Evolutionary conservation across 169 alveolate genomes (phyloP).

Genomic region (Plasmodium adleri): DNA sequence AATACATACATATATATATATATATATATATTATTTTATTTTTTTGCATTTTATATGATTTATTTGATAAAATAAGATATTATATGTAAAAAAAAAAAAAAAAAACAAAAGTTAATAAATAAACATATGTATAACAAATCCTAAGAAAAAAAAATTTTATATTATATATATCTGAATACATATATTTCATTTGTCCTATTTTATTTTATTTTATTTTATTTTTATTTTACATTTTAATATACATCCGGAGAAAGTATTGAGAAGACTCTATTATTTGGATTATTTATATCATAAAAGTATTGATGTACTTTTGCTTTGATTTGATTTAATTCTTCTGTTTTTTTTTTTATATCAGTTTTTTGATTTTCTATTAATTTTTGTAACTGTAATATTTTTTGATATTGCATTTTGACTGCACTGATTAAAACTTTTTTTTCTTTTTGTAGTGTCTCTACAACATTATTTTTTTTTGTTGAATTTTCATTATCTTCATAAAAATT

Average conservation of each 20-base stretch:
- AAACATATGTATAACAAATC: not conserved
- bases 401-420: slow-evolving; percentile 71
- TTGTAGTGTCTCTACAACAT: slow-evolving; percentile 28
- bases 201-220: not conserved
- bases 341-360: slow-evolving; percentile 67
- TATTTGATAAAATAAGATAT: too few relatives aligned
- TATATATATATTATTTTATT: too few relatives aligned
- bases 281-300: slow-evolving; percentile 65
- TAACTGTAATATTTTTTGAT: slow-evolving; percentile 46
- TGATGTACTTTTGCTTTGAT: slow-evolving; percentile 74
- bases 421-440: slow-evolving; percentile 68
- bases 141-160: not conserved
- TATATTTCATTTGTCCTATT: too few relatives aligned
- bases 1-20: too few relatives aligned
- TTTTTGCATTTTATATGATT: too few relatives aligned
- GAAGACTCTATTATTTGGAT: slow-evolving; percentile 49
- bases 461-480: slow-evolving; percentile 19
- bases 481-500: slow-evolving; percentile 22
- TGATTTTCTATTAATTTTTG: slow-evolving; percentile 57
- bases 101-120: not conserved
- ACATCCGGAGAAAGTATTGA: slow-evolving; percentile 66
- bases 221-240: slow-evolving; percentile 7
- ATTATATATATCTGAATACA: not conserved
- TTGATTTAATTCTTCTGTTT: slow-evolving; percentile 68
- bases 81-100: too few relatives aligned